These are phyloP conservation scores for Saccharomycopsis microspora DNA, from an alignment of 805 yeast species.

Conservation along the genomic window DNA sequence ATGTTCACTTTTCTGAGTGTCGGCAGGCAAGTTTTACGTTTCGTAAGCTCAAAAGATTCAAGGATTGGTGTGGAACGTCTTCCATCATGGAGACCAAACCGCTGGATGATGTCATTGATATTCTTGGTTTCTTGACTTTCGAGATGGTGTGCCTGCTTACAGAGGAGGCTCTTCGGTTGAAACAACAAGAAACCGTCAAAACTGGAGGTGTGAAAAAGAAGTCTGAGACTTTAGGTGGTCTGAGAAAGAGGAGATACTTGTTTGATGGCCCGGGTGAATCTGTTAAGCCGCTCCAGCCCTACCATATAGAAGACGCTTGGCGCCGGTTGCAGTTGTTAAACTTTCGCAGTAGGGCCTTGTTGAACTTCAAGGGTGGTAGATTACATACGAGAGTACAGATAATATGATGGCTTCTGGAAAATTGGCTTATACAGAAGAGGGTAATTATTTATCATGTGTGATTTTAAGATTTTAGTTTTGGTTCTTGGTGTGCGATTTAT, in stretches of 20 bases:
- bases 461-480: no score
- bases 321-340: slow-evolving; percentile 48
- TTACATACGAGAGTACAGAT: slow-evolving; percentile 14
- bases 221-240: neutral
- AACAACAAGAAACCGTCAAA: slow-evolving; percentile 48
- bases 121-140: slow-evolving; percentile 87
- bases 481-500: no score
- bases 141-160: slow-evolving; percentile 94
- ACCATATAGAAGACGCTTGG: slow-evolving; percentile 87
- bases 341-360: slow-evolving; percentile 37
- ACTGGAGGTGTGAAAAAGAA: slow-evolving; percentile 23
- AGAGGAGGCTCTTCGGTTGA: slow-evolving; percentile 79
- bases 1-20: slow-evolving; percentile 98
- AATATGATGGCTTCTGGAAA: neutral
- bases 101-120: slow-evolving; percentile 93
- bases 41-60: slow-evolving; percentile 83
- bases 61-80: slow-evolving; percentile 91
- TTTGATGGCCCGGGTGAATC: slow-evolving; percentile 87
- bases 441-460: no score
- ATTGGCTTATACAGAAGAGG: no score
- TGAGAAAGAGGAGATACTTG: slow-evolving; percentile 40
- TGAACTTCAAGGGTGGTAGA: slow-evolving; percentile 53
- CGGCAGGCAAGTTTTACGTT: slow-evolving; percentile 96
- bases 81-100: slow-evolving; percentile 83
- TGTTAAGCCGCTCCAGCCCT: slow-evolving; percentile 64